A percentile compares a stretch with the other conserved stretches of the same genome.
Evolutionary conservation across 1,284 basidiomycete species (phyloP).

Genomic region (Meira nashicola): DNA sequence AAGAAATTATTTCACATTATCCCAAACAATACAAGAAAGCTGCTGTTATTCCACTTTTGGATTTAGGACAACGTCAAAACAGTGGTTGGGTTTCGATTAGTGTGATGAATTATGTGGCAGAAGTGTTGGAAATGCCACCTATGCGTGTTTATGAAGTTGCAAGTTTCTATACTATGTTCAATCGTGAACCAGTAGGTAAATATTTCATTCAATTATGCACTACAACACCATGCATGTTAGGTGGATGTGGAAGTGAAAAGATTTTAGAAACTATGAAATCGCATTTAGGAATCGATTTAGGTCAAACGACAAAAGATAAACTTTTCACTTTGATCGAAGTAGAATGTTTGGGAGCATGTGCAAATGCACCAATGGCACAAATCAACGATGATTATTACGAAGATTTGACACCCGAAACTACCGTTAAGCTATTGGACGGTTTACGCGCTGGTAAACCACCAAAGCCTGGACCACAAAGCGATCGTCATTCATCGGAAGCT

Average conservation of each 20-base stretch:
- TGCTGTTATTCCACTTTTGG: constrained; percentile 91
- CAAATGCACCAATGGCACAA: constrained; percentile 98
- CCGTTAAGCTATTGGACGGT: constrained; percentile 78
- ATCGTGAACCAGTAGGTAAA: constrained; percentile 81
- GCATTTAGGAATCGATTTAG: constrained; percentile 78
- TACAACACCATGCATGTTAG: constrained; percentile 95
- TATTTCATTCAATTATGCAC: constrained; percentile 98
- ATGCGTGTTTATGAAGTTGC: constrained; percentile 99
- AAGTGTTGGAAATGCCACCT: constrained; percentile 82
- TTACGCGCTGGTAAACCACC: constrained; percentile 80
- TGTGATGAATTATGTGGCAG: constrained; percentile 95
- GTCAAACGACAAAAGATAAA: constrained; percentile 86
- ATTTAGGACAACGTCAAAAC: constrained; percentile 95
- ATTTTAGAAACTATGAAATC: constrained; percentile 80
- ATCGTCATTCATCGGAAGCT: constrained; percentile 72
- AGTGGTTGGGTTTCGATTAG: constrained; percentile 98
- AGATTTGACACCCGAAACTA: constrained; percentile 88
- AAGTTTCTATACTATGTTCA: constrained; percentile 96
- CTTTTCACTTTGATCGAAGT: constrained; percentile 98
- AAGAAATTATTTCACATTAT: constrained; percentile 87
- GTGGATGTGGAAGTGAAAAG: constrained; percentile 74
- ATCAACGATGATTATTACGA: constrained; percentile 97
- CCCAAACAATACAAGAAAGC: constrained; percentile 93
- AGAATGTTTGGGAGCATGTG: constrained; percentile 92
- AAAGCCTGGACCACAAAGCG: constrained; percentile 85